Percentiles rank a stretch among this genome's conserved stretches.
Conservation (phyloP, 257 asterid genomes). For the Nicotiana benthamiana region DNA sequence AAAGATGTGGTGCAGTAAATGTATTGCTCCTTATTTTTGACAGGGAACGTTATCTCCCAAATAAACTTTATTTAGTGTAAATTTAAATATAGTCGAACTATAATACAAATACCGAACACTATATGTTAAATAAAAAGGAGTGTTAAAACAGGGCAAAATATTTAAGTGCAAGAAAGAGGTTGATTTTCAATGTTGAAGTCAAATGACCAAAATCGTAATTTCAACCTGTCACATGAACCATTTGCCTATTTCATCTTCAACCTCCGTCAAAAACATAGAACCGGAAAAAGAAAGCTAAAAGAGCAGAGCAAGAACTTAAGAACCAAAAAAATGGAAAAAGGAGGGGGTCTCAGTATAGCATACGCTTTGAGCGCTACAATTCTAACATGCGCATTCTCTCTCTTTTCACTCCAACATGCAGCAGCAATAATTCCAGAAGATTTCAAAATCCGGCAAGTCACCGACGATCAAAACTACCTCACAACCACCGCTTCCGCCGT, state of each 20-base stretch:
- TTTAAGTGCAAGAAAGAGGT: too few relatives aligned
- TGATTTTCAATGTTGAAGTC: background rate
- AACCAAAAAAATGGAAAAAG: constrained; percentile 23
- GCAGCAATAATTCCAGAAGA: constrained; percentile 9
- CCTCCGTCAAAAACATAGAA: background rate
- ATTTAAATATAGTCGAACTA: too few relatives aligned
- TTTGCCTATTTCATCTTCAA: background rate
- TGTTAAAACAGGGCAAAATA: too few relatives aligned
- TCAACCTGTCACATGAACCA: background rate
- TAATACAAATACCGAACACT: too few relatives aligned
- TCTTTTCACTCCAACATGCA: background rate
- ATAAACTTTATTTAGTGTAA: too few relatives aligned
- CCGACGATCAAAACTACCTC: constrained; percentile 17
- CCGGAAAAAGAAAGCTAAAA: background rate
- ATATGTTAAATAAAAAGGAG: too few relatives aligned
- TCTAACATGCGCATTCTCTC: constrained; percentile 39
- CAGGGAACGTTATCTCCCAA: too few relatives aligned
- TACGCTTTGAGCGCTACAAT: constrained; percentile 23
- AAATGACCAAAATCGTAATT: background rate
- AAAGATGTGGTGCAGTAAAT: too few relatives aligned
- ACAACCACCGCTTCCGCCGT: constrained; percentile 1
- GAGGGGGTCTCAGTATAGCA: constrained; percentile 34
- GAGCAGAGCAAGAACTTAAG: background rate
- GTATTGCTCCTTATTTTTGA: too few relatives aligned
- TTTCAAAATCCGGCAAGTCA: constrained; percentile 57